These are phyloP conservation scores for Calocybe gambosa DNA, from an alignment of 1,284 basidiomycete genomes.

Conservation along the genomic window DNA sequence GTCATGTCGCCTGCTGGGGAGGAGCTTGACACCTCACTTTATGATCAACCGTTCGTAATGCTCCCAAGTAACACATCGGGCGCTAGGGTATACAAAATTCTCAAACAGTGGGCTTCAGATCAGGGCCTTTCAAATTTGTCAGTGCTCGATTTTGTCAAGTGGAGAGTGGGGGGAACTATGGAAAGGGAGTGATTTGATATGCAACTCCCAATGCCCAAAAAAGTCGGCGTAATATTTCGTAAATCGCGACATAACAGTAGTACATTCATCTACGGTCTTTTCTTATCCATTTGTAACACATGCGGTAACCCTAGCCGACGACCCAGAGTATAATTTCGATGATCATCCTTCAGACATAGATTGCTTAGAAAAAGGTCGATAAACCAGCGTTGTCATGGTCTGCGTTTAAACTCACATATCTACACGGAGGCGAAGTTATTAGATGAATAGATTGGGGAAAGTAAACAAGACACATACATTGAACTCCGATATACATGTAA, in stretches of 20 bases:
- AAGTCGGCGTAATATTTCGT: not conserved
- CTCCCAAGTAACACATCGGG: conserved; percentile 46
- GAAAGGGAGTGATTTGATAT: conserved; percentile 1
- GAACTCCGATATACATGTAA: conserved; percentile 53
- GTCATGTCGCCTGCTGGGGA: conserved; percentile 37
- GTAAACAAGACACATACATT: conserved; percentile 41
- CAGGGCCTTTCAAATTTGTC: conserved; percentile 47
- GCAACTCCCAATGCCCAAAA: not conserved
- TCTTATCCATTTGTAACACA: conserved; percentile 19
- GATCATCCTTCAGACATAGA: conserved; percentile 54
- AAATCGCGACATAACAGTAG: not conserved
- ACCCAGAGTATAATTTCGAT: conserved; percentile 39
- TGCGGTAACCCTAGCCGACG: conserved; percentile 40
- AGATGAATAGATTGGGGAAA: not conserved
- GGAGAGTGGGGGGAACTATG: conserved; percentile 53
- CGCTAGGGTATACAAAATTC: conserved; percentile 53
- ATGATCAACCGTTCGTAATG: conserved; percentile 83
- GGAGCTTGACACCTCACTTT: conserved; percentile 59
- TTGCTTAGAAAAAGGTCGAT: conserved; percentile 29
- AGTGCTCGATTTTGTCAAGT: conserved; percentile 60
- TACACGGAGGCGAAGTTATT: too few species aligned
- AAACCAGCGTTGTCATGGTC: conserved; percentile 5
- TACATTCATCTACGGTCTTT: conserved; percentile 6
- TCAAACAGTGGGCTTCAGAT: conserved; percentile 63
- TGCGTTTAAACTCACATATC: conserved; percentile 37